Conservation (phyloP, 495 filamentous ascomycete species). For the Penicillium cataractarum region DNA sequence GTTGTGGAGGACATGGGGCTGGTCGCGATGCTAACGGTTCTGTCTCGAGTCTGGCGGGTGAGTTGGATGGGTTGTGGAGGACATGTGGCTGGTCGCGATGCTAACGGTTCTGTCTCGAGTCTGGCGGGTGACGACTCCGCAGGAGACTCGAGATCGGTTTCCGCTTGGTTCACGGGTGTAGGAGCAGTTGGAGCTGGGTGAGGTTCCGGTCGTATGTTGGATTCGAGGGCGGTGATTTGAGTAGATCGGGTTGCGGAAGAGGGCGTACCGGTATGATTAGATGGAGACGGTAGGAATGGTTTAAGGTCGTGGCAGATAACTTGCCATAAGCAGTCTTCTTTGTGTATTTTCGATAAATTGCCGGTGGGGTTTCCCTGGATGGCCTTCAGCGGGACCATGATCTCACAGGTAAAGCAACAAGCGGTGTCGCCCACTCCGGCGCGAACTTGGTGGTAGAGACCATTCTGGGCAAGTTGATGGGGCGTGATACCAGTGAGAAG, state of each 20-base stretch:
- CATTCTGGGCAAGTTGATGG: no score
- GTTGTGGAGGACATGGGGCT: no score
- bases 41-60: neutral
- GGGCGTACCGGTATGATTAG: neutral
- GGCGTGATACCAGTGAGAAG: no score
- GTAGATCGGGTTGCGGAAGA: neutral
- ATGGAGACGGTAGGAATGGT: neutral
- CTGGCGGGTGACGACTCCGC: neutral
- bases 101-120: neutral
- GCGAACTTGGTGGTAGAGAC: no score
- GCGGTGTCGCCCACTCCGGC: no score
- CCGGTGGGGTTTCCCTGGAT: neutral
- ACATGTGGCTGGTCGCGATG: neutral
- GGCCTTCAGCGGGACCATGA: neutral
- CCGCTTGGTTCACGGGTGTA: neutral
- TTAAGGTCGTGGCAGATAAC: neutral
- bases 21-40: neutral
- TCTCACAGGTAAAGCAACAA: no score
- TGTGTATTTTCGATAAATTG: neutral
- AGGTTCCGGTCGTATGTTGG: neutral
- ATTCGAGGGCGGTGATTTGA: neutral
- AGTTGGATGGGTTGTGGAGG: no score
- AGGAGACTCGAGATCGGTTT: neutral
- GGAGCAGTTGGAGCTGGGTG: neutral
- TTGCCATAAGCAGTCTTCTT: neutral